Evolutionary conservation across 2,329 filamentous ascomycete species (phyloP).

Genomic region (Ceratocystis harringtonii): DNA sequence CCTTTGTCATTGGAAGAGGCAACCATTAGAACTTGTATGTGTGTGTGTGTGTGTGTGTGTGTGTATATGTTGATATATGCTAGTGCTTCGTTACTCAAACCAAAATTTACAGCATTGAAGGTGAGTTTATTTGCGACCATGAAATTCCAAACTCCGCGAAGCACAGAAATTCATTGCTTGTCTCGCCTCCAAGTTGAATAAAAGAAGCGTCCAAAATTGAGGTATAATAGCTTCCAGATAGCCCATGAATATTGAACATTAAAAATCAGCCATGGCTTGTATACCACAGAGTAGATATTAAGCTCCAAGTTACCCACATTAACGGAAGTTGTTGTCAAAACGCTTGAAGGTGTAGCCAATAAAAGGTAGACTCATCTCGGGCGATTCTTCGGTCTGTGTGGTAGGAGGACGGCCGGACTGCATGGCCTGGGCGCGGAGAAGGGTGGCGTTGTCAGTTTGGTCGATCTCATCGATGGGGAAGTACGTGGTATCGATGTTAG

Average conservation of each 20-base stretch:
- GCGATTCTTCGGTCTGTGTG: constrained; percentile 47
- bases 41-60: neutral
- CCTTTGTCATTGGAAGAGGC: neutral
- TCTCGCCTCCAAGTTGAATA: neutral
- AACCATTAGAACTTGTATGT: neutral
- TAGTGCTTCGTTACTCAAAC: neutral
- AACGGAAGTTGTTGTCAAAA: constrained; percentile 61
- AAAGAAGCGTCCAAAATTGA: constrained; percentile 20
- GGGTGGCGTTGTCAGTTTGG: constrained; percentile 82
- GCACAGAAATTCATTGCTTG: neutral
- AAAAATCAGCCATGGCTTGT: constrained; percentile 4
- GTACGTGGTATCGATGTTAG: constrained; percentile 91
- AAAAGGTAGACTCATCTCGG: constrained; percentile 79
- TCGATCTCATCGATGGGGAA: constrained; percentile 98
- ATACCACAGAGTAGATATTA: neutral
- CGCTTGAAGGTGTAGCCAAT: constrained; percentile 95
- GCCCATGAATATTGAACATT: neutral
- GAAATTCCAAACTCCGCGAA: neutral
- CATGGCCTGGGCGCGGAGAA: constrained; percentile 69
- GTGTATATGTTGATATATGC: neutral
- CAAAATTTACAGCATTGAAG: neutral
- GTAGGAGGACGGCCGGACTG: constrained; percentile 40
- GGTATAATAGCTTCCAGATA: neutral
- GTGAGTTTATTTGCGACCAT: neutral
- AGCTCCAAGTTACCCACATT: constrained; percentile 20